A percentile compares a stretch with the other conserved stretches of the same genome.
These are phyloP conservation scores for Ceratobasidium sp. DNA, from an alignment of 1,284 basidiomycete genomes.

Conservation along the genomic window DNA sequence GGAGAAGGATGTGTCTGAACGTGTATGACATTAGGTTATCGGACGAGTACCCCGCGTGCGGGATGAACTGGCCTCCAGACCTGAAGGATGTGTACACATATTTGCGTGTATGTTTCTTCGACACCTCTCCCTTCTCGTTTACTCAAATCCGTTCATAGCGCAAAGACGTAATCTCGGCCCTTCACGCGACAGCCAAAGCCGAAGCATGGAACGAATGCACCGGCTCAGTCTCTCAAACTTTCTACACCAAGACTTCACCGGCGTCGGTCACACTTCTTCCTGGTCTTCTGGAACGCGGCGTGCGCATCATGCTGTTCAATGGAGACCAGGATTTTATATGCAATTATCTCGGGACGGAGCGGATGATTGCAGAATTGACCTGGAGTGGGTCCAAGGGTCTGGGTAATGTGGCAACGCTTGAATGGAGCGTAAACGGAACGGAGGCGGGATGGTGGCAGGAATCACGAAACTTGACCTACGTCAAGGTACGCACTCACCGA, in stretches of 20 bases:
- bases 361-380: constrained; percentile 78
- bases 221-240: constrained; percentile 67
- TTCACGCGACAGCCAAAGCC: constrained; percentile 82
- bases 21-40: constrained; percentile 92
- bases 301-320: constrained; percentile 90
- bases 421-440: constrained; percentile 79
- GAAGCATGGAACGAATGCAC: constrained; percentile 92
- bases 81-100: constrained; percentile 79
- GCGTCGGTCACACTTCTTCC: constrained; percentile 84
- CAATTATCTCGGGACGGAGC: constrained; percentile 91
- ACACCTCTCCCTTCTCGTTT: constrained; percentile 2
- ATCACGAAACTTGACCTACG: constrained; percentile 91
- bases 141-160: constrained; percentile 56
- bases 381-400: constrained; percentile 90
- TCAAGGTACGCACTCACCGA: constrained; percentile 62
- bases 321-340: constrained; percentile 97
- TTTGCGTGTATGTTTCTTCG: constrained; percentile 63
- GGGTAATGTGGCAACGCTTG: constrained; percentile 71
- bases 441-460: constrained; percentile 90
- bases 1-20: constrained; percentile 83
- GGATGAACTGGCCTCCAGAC: constrained; percentile 98
- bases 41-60: constrained; percentile 87
- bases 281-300: constrained; percentile 69
- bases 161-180: constrained; percentile 76
- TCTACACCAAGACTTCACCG: constrained; percentile 64